These are phyloP conservation scores for Echites panduratus DNA, from an alignment of 257 asterid genomes.

Conservation along the genomic window DNA sequence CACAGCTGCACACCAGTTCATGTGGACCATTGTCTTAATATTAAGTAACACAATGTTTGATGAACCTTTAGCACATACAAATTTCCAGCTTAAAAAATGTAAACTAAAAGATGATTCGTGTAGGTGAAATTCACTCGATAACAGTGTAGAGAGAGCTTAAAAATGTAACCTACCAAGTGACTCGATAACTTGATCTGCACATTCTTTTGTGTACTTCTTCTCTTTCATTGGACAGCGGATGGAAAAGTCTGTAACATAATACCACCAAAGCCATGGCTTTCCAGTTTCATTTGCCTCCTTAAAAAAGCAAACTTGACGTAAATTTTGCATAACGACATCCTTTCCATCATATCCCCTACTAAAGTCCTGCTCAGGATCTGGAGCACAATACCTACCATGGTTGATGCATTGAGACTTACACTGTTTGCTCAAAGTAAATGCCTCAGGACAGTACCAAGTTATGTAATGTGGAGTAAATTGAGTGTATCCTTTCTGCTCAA, in stretches of 20 bases:
- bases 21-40: not conserved
- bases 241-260: slow-evolving; percentile 37
- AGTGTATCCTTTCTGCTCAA: slow-evolving; percentile 82
- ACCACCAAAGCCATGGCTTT: slow-evolving; percentile 47
- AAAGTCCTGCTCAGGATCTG: slow-evolving; percentile 47
- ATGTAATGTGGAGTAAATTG: slow-evolving; percentile 55
- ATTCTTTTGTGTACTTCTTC: slow-evolving; percentile 34
- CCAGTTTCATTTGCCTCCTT: slow-evolving; percentile 39
- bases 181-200: slow-evolving; percentile 37
- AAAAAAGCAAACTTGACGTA: slow-evolving; percentile 37
- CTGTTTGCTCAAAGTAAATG: slow-evolving; percentile 34
- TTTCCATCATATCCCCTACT: slow-evolving; percentile 39
- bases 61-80: not conserved
- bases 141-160: not conserved
- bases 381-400: slow-evolving; percentile 47
- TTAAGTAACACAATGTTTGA: not conserved
- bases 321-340: slow-evolving; percentile 46
- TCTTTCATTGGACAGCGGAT: slow-evolving; percentile 44
- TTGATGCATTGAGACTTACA: slow-evolving; percentile 42
- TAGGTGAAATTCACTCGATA: not conserved
- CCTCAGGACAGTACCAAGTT: slow-evolving; percentile 43
- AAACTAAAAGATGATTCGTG: not conserved
- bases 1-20: not conserved
- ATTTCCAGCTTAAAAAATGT: not conserved
- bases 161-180: slow-evolving; percentile 53